These are phyloP conservation scores for Chlorociboria aeruginascens DNA, from an alignment of 495 filamentous ascomycete species.

Conservation along the genomic window DNA sequence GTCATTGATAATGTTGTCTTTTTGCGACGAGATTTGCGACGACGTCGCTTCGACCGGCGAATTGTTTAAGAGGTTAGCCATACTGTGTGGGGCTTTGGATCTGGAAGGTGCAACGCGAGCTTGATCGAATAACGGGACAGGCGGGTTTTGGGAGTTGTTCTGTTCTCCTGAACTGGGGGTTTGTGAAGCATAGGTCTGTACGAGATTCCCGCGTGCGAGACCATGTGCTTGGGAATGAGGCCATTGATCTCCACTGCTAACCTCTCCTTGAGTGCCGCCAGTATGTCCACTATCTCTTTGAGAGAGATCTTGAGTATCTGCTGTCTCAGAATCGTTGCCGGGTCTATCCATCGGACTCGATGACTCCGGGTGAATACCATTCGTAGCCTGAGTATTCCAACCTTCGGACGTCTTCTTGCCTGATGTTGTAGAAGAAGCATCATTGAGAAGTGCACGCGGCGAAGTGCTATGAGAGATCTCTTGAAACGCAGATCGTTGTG, in stretches of 20 bases:
- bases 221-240: constrained; percentile 38
- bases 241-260: constrained; percentile 26
- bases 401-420: constrained; percentile 51
- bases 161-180: constrained; percentile 16
- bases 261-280: constrained; percentile 1
- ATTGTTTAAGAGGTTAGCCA: constrained; percentile 34
- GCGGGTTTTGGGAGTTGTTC: constrained; percentile 15
- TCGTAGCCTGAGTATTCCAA: constrained; percentile 54
- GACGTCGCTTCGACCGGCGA: constrained; percentile 26
- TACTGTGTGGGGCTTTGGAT: constrained; percentile 10
- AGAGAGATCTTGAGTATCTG: constrained; percentile 42
- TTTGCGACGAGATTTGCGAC: constrained; percentile 26
- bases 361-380: constrained; percentile 32
- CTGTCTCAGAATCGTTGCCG: constrained; percentile 33
- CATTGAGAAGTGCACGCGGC: constrained; percentile 63
- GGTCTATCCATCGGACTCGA: constrained; percentile 9
- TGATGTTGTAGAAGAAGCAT: constrained; percentile 80
- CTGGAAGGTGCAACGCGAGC: constrained; percentile 18
- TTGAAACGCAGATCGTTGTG: constrained; percentile 63
- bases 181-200: constrained; percentile 12
- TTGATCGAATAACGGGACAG: constrained; percentile 33
- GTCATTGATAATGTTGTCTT: constrained; percentile 38
- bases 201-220: constrained; percentile 28
- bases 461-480: constrained; percentile 66
- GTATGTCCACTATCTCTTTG: constrained; percentile 3